Evolutionary conservation across 225 moss, liverwort and hornwort genomes (phyloP).

Genomic region (Pseudoscleropodium purum): DNA sequence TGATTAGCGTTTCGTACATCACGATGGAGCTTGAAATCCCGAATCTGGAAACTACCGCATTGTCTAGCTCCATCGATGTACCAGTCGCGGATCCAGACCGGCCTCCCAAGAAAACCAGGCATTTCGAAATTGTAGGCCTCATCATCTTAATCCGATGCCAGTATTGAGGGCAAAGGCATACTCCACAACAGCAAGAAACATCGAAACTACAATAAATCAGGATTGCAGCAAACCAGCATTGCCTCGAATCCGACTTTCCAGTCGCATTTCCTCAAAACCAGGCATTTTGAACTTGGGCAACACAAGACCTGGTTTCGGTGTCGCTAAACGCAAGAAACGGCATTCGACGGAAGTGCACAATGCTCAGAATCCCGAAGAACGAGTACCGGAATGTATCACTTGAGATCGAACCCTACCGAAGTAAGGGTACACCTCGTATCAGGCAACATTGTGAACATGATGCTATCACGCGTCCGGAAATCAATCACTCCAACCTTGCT

Average conservation of each 20-base stretch:
- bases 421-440: background rate
- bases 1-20: background rate
- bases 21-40: too few species aligned
- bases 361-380: background rate
- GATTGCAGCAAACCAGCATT: background rate
- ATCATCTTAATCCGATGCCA: background rate
- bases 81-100: background rate
- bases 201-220: background rate
- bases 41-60: background rate
- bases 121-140: background rate
- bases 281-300: background rate
- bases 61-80: too few species aligned
- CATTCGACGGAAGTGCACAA: too few species aligned
- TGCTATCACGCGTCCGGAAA: background rate
- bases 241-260: background rate
- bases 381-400: background rate
- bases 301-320: background rate
- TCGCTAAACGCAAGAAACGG: too few species aligned
- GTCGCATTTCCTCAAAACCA: background rate
- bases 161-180: background rate
- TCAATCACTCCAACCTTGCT: too few species aligned
- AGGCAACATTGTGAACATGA: background rate
- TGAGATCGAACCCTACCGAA: background rate
- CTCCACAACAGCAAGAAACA: too few species aligned
- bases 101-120: too few species aligned